Evolutionary conservation across 768 basidiomycete species (phyloP), one percentile per base, ranked within the genome.

Genomic region (Hypholoma sublateritium): DNA sequence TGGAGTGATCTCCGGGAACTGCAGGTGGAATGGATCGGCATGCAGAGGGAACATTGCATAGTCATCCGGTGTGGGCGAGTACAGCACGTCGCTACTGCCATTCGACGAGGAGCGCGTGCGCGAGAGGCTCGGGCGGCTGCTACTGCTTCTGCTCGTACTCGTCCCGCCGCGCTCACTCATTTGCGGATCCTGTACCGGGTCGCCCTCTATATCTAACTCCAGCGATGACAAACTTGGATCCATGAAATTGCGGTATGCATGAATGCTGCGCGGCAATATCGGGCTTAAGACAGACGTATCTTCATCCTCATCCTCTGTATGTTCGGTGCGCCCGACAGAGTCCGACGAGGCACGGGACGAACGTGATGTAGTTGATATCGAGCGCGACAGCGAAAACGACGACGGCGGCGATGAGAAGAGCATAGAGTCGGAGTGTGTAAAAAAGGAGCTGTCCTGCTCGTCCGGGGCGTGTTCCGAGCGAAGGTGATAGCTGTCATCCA

Each of bases 341-440:
- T 59, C 69, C 36, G 67, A 55, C 12, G 75, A 79, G 51, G 65
- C 65, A 45, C 60, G 62, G 0, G 75, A 75, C 19, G 69, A 73
- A 47, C 65, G 64, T 6, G 76, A 75, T 8, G 70, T 67, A 13
- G 60, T 60, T 5, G 81, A 81, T 5, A 75, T 64, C 11, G 80
- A 75, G 32, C 75, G 74, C 60, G 81, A 79, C 58, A 77, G 69
- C 4, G 75, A 68, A 13, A 62, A 64, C 34, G 70, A 74, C 55
- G 74, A 63, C 8, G 74, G 69, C 46, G 69, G 71, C 45, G 67
- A 63, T 21, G 57, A 58, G 48, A 63, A 58, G 8, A 59, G 48
- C 44, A 56, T 44, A 12, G 57, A 62, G 9, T 42, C 56, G 9
- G 58, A 45, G 5, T 53, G 42, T 17, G 32, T 24, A 16, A 53